Base-by-base conservation (phyloP, 1,284 basidiomycete genomes). In the Malassezia pachydermatis region DNA sequence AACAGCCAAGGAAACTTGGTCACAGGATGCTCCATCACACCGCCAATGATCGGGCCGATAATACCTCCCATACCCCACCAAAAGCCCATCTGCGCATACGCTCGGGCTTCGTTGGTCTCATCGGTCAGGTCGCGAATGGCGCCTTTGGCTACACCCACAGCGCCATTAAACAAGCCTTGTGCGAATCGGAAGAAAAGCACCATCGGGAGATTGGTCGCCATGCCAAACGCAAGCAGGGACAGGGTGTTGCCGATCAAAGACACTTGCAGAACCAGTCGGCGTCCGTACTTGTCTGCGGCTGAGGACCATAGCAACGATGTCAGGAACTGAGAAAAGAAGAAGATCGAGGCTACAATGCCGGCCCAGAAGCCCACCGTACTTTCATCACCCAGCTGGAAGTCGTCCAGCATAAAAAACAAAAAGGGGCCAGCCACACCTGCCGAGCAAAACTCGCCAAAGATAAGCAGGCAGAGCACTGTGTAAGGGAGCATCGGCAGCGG, bases 111-210 rank as follows among this genome's bases (percentile, higher is more conserved):
- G 72, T 95, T 95, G 47, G 81, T 86, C 32, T 80, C 74, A 62
- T 92, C 88, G 0, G 92, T 92, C 50, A 98, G 79, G 54, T 84
- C 84, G 19, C 86, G 77, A 35, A 98, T 83, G 6, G 84, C 86
- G 17, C 88, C 87, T 34, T 65, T 66, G 33, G 87, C 88, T 16
- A 94, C 89, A 24, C 88, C 90, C 28, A 94, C 84, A 13, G 88
- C 86, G 14, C 92, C 92, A 9, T 86, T 89, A 70, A 96, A 98
- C 35, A 96, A 79, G 22, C 92, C 92, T 73, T 98, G 92, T 22
- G 88, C 78, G 5, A 98, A 76, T n/a, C 92, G 80, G 29, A 92
- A 82, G 38, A 78, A 81, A 46, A 96, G 82, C 3, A 90, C 92
- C 70, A 90, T 56, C 17, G 51, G 40, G 9, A 71, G 53, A 20